Conservation (phyloP, 495 filamentous ascomycete species). For the Usnea hakonensis region DNA sequence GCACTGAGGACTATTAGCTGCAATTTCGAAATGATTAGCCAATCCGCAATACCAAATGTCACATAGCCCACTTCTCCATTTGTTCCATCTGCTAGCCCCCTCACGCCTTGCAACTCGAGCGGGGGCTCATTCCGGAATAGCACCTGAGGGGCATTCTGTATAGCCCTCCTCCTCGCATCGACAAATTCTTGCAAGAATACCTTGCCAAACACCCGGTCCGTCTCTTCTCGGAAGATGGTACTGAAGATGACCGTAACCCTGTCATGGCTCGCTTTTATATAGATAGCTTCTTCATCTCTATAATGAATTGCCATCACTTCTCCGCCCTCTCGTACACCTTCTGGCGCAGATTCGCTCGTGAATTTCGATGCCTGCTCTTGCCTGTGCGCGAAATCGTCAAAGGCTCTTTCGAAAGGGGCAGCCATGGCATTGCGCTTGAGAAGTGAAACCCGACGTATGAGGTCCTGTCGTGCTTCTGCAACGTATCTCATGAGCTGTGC, state of each 20-base stretch:
- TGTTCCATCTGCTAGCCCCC: constrained; percentile 61
- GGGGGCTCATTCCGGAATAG: constrained; percentile 92
- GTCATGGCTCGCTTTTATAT: constrained; percentile 94
- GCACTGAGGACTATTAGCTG: constrained; percentile 47
- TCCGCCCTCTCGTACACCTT: constrained; percentile 78
- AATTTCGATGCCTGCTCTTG: constrained; percentile 83
- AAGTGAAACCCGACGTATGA: constrained; percentile 76
- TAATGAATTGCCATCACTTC: constrained; percentile 96
- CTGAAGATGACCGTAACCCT: constrained; percentile 98
- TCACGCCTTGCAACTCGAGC: constrained; percentile 78
- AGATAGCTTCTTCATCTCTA: constrained; percentile 98
- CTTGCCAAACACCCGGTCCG: constrained; percentile 92
- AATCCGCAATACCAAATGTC: constrained; percentile 69
- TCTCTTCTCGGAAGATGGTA: constrained; percentile 95
- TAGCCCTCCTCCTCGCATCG: constrained; percentile 84
- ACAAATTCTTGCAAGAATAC: constrained; percentile 96
- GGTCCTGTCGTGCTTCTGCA: constrained; percentile 68
- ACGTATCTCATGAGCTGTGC: background rate
- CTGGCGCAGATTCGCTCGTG: constrained; percentile 82
- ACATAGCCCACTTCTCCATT: constrained; percentile 91
- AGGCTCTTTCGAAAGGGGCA: constrained; percentile 92
- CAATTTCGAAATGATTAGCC: background rate
- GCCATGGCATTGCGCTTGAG: constrained; percentile 98
- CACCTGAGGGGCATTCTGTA: constrained; percentile 98
- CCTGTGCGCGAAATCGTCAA: constrained; percentile 81